Base-by-base conservation (phyloP, 2,329 filamentous ascomycete species). In the Ceratocystis cacaofunesta region DNA sequence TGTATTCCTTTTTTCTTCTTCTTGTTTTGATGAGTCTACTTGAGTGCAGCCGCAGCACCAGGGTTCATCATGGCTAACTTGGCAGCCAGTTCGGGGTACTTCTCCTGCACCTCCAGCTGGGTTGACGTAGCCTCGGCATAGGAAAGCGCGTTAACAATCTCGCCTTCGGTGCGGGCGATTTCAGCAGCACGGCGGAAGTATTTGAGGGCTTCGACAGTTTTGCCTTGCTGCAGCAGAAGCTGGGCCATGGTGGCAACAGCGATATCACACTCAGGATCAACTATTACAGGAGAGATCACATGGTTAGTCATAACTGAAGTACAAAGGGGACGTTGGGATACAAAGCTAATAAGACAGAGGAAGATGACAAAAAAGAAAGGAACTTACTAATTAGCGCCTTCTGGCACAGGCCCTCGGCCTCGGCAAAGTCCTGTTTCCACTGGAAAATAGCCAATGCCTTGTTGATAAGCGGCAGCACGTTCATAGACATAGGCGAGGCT, bases 241-340 rank as follows among this genome's bases (percentile, higher is more conserved):
- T 99, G 94, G 10, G 94, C 94, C 90, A 99, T 96, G 65, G 94
- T 99, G 64, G 94, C 94, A 52, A 99, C 94, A 52, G 94, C 94
- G 73, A 99, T 99, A 72, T 99, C 94, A 74, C 94, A 99, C 75
- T 99, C 94, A 30, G 94, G 94, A 72, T 99, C 94, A 74, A 99
- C 92, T 96, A 71, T 50, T 30, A 17, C 12, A 17, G 65, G 22
- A 25, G 5, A 70, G 12, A 57, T 3, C 19, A 36, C 3, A 60
- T 68, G 17, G 41, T 63, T 50, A 64, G 65, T 48, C 28, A 28
- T 25, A 32, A 28, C 25, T 17, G 12, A 50, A 50, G 46, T 1
- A 50, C 2, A 25, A 25, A n/a, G 36, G 32, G 43, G 0, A 12
- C 2, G n/a, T 43, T 36, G 43, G 58, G 60, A 15, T 46, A 25